Percentiles rank a stretch among this genome's conserved stretches.
These are phyloP conservation scores for Stereum hirsutum DNA, from an alignment of 1,284 basidiomycete genomes.

Conservation along the genomic window DNA sequence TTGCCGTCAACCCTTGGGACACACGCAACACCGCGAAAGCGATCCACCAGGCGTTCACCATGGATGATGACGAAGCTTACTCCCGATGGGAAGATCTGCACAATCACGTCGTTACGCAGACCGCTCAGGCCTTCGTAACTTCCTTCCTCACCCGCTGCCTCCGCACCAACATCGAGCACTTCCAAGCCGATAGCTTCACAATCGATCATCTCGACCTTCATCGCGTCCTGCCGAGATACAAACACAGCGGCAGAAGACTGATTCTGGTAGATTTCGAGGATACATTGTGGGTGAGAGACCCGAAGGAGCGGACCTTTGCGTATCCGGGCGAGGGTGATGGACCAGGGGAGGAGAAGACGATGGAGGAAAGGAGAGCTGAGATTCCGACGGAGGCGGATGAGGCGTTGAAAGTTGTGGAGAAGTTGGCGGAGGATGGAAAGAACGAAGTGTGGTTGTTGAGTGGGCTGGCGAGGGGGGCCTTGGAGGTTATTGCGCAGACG, in stretches of 20 bases:
- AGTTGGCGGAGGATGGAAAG: conserved; percentile 50
- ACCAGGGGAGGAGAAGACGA: no score
- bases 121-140: conserved; percentile 77
- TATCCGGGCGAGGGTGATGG: conserved; percentile 38
- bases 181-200: conserved; percentile 24
- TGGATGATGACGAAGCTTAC: conserved; percentile 63
- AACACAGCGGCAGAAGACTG: conserved; percentile 53
- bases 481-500: conserved; percentile 53
- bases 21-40: conserved; percentile 66
- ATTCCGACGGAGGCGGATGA: no score
- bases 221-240: conserved; percentile 49
- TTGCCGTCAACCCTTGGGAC: conserved; percentile 82
- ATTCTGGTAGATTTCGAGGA: conserved; percentile 77
- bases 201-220: conserved; percentile 43
- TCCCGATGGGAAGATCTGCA: conserved; percentile 83
- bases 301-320: conserved; percentile 34
- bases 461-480: conserved; percentile 48
- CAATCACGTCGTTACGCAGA: conserved; percentile 81
- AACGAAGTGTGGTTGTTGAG: conserved; percentile 83
- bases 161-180: conserved; percentile 62
- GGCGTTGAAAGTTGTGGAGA: conserved; percentile 48
- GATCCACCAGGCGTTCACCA: conserved; percentile 68
- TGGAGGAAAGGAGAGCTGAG: no score
- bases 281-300: conserved; percentile 58
- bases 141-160: conserved; percentile 70